phyloP scores from a whole-genome alignment of 2,329 filamentous ascomycete genomes.

The Colletotrichum costaricense region DNA sequence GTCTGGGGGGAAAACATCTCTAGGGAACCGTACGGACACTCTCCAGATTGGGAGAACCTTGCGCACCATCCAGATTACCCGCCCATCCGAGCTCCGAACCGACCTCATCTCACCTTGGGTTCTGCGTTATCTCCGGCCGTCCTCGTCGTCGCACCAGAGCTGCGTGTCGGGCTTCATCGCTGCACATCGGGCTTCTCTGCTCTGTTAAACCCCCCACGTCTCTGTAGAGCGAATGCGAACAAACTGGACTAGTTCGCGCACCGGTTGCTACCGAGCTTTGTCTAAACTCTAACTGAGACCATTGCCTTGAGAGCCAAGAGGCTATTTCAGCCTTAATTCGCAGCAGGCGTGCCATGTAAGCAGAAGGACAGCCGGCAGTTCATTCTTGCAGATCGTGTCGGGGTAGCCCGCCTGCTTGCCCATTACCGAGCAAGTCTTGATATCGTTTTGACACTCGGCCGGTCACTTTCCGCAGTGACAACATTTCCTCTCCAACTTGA shows the following conservation, averaged over 20 bases:
- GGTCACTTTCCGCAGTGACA: background rate
- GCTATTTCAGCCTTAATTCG: background rate
- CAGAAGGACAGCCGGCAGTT: background rate
- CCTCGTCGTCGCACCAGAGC: background rate
- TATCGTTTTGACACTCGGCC: background rate
- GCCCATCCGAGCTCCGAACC: background rate
- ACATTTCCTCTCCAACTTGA: background rate
- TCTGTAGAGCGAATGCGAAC: background rate
- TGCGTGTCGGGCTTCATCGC: background rate
- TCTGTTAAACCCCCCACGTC: background rate
- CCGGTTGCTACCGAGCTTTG: background rate
- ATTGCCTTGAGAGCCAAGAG: background rate
- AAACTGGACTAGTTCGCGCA: too few species aligned
- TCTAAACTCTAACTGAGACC: background rate
- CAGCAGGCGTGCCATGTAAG: background rate
- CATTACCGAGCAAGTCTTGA: background rate
- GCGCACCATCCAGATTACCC: background rate
- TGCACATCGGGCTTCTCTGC: background rate
- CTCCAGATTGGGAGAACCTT: background rate
- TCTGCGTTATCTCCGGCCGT: background rate
- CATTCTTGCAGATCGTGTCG: background rate
- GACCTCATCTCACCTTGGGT: background rate
- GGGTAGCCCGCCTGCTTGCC: too few species aligned
- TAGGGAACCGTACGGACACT: background rate
- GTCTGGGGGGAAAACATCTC: background rate